phyloP scores from a whole-genome alignment of 768 basidiomycete genomes.

The Erythrobasidium yunnanense region DNA sequence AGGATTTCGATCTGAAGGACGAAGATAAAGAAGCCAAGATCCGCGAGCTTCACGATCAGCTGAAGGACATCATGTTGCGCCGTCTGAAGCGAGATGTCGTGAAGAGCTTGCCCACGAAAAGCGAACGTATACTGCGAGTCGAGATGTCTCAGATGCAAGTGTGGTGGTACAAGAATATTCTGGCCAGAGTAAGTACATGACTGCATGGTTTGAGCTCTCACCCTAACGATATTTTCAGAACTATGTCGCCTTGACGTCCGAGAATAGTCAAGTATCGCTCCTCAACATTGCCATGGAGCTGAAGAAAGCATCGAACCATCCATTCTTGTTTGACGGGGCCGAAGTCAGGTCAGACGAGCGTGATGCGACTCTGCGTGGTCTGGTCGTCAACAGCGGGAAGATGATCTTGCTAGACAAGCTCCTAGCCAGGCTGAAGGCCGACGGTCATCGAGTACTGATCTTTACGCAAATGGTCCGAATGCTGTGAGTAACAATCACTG shows the following conservation, averaged over 20 bases:
- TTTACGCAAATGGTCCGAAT: slow-evolving; percentile 98
- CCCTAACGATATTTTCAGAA: slow-evolving; percentile 51
- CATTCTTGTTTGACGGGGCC: slow-evolving; percentile 93
- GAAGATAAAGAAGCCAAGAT: slow-evolving; percentile 67
- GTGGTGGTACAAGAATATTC: slow-evolving; percentile 93
- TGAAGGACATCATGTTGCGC: slow-evolving; percentile 86
- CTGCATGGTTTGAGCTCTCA: not conserved
- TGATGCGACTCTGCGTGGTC: slow-evolving; percentile 83
- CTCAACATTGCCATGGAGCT: slow-evolving; percentile 99
- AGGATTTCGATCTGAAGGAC: slow-evolving; percentile 84
- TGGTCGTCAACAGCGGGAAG: slow-evolving; percentile 97
- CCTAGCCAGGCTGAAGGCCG: slow-evolving; percentile 71
- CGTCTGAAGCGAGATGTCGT: slow-evolving; percentile 92
- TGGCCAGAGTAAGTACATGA: slow-evolving; percentile 66
- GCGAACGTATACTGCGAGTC: slow-evolving; percentile 90
- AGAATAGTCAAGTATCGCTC: slow-evolving; percentile 77
- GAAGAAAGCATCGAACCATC: slow-evolving; percentile 89
- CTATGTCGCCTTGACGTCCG: slow-evolving; percentile 73
- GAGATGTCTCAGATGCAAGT: slow-evolving; percentile 96
- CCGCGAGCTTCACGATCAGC: slow-evolving; percentile 83
- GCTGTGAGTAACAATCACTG: slow-evolving; percentile 44
- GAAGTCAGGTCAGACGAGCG: slow-evolving; percentile 54
- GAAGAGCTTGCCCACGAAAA: slow-evolving; percentile 91
- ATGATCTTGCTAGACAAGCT: slow-evolving; percentile 97
- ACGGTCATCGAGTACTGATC: slow-evolving; percentile 92